Conservation (phyloP, 306 rosid species). For the Prosopis cineraria region DNA sequence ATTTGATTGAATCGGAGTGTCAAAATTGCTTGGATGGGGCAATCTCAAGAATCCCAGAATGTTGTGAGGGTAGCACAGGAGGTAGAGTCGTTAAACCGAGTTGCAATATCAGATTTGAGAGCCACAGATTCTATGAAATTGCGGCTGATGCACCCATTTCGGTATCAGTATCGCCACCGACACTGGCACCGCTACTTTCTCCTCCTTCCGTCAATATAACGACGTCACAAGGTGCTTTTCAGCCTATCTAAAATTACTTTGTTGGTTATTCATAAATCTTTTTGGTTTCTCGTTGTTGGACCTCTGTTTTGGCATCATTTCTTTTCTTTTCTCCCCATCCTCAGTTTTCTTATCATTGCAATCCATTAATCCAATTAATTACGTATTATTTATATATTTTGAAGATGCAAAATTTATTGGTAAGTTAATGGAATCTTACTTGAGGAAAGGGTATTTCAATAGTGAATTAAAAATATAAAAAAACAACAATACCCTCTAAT, state of each 20-base stretch:
- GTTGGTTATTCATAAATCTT: neutral
- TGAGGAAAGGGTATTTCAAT: no score
- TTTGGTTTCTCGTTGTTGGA: no score
- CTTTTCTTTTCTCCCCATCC: no score
- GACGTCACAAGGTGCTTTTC: neutral
- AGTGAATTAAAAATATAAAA: no score
- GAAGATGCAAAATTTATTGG: no score
- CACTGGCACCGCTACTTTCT: neutral
- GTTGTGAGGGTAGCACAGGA: slow-evolving; percentile 12
- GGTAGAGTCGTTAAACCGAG: slow-evolving; percentile 24
- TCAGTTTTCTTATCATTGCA: no score
- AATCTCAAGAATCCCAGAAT: neutral
- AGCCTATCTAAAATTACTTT: neutral
- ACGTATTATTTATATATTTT: no score
- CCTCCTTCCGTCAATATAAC: neutral
- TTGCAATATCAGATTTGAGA: slow-evolving; percentile 37
- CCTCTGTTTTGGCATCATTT: no score
- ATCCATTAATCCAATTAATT: no score
- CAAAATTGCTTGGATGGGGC: slow-evolving; percentile 21
- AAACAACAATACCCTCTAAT: no score
- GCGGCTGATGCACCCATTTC: neutral
- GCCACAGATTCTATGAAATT: neutral
- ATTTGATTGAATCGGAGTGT: slow-evolving; percentile 33
- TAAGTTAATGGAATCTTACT: no score
- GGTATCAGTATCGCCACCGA: neutral